Conservation (phyloP, 768 basidiomycete genomes). For the Boletus rubroflammeus region DNA sequence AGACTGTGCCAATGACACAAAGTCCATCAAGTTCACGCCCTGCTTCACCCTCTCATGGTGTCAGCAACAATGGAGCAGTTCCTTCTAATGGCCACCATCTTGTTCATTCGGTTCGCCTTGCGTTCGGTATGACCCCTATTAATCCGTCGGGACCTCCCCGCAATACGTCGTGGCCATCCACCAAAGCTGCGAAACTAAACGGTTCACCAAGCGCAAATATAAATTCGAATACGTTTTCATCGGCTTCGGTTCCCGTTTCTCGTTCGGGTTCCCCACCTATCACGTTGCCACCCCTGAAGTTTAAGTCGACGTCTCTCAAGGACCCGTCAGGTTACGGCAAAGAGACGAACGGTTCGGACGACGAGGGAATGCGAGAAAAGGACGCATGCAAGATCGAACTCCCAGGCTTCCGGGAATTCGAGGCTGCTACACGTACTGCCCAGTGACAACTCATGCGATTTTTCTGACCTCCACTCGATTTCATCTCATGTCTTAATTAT, state of each 20-base stretch:
- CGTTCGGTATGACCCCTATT: conserved; percentile 92
- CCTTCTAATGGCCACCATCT: conserved; percentile 55
- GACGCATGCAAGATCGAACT: conserved; percentile 42
- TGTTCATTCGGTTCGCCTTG: conserved; percentile 79
- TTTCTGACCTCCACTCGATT: neutral
- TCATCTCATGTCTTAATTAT: conserved; percentile 3
- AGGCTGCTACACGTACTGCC: conserved; percentile 41
- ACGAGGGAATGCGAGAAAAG: conserved; percentile 19
- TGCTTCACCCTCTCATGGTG: conserved; percentile 50
- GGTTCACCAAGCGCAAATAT: conserved; percentile 8
- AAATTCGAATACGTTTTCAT: conserved; percentile 13
- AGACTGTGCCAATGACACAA: conserved; percentile 30
- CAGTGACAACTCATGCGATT: conserved; percentile 15
- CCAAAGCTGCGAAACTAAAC: conserved; percentile 14
- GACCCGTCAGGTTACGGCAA: conserved; percentile 13
- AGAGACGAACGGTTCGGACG: conserved; percentile 21
- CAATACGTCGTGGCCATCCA: conserved; percentile 39
- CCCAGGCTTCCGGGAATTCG: conserved; percentile 62
- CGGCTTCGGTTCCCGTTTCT: conserved; percentile 46
- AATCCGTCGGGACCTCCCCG: conserved; percentile 34
- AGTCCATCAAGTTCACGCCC: conserved; percentile 58
- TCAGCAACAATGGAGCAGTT: conserved; percentile 22
- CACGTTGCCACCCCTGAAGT: conserved; percentile 63
- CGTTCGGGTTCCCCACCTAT: conserved; percentile 71
- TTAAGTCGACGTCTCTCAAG: conserved; percentile 28